A percentile compares a stretch with the other conserved stretches of the same genome.
These are phyloP conservation scores for Tillandsia leiboldiana DNA, from an alignment of 176 grass and related monocot genomes.

Conservation along the genomic window DNA sequence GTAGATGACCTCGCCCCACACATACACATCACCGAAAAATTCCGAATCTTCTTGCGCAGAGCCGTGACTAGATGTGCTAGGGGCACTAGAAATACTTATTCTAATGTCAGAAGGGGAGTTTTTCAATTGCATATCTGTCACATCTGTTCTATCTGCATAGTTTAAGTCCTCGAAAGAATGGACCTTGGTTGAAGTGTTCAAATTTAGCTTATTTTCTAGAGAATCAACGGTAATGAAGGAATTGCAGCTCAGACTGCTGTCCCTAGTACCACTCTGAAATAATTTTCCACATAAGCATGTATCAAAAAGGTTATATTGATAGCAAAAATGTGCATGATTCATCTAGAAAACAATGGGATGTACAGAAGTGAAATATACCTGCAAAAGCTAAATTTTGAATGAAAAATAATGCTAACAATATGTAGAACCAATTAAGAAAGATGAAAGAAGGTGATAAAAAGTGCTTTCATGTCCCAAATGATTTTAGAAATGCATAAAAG, in stretches of 20 bases:
- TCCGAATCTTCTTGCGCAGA: constrained; percentile 88
- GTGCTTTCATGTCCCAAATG: neutral
- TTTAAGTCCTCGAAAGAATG: constrained; percentile 50
- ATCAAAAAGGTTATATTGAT: neutral
- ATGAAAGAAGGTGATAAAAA: too few relatives aligned
- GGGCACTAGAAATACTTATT: constrained; percentile 88
- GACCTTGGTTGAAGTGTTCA: constrained; percentile 48
- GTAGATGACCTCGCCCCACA: constrained; percentile 87
- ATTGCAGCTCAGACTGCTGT: constrained; percentile 76
- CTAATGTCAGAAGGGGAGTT: constrained; percentile 67
- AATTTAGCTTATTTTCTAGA: constrained; percentile 64
- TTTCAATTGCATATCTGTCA: constrained; percentile 92
- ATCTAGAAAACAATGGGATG: neutral
- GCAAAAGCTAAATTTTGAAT: too few relatives aligned
- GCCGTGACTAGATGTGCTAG: constrained; percentile 97
- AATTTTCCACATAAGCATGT: neutral
- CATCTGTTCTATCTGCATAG: constrained; percentile 64
- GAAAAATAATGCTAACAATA: too few relatives aligned
- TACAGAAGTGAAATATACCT: neutral
- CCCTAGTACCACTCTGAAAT: constrained; percentile 54
- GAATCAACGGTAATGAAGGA: constrained; percentile 30
- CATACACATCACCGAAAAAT: constrained; percentile 80
- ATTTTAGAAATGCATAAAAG: neutral
- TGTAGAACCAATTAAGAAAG: too few relatives aligned
- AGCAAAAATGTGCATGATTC: neutral